Evolutionary conservation across 2,329 filamentous ascomycete species (phyloP), one percentile per base, ranked within the genome.

Genomic region (Aspergillus amoenus): DNA sequence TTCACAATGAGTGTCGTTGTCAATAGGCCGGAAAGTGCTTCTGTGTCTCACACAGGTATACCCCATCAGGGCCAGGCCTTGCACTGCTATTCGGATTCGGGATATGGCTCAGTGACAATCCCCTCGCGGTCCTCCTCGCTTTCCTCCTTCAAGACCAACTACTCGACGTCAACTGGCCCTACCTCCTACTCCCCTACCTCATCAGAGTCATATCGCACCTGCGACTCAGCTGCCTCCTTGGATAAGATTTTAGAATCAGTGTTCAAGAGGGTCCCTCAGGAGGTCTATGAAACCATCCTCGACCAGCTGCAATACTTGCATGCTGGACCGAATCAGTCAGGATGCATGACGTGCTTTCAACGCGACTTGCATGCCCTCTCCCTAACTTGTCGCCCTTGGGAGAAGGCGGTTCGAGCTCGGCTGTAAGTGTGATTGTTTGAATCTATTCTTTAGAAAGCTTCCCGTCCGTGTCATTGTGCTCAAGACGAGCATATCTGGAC

Each of bases 311-410:
- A 81, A 53, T 64, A 68, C 8, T 62, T 81, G 24, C 79, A 85
- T 63, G 67, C 72, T 13, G 69, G 67, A 6, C 64, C 73, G 12
- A 64, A 68, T 32, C 71, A 75, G 39, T 64, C 71, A 21, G 74
- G 79, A 34, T 84, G 83, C 66, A 72, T 79, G 44, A 78, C 80
- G 52, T 84, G 82, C 63, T 82, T 81, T 59, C 74, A 84, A 61
- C 76, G 76, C 55, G 83, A 86, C 65, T 67, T 86, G 18, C 76
- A 78, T 61, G 77, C 78, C 47, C 71, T 86, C 30, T 78, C 81
- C 47, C 68, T 84, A 59, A 82, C 81, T 17, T 83, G 79, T 61
- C 81, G 81, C 52, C 70, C 76, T n/a, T 86, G 83, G 83, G 78
- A 83, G 62, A 79, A 76, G 60, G 77, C 77, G 13, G 81, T 82